Percentiles rank a stretch among this genome's conserved stretches.
phyloP scores from a whole-genome alignment of 2,329 filamentous ascomycete species.

The Samsoniella hepiali region DNA sequence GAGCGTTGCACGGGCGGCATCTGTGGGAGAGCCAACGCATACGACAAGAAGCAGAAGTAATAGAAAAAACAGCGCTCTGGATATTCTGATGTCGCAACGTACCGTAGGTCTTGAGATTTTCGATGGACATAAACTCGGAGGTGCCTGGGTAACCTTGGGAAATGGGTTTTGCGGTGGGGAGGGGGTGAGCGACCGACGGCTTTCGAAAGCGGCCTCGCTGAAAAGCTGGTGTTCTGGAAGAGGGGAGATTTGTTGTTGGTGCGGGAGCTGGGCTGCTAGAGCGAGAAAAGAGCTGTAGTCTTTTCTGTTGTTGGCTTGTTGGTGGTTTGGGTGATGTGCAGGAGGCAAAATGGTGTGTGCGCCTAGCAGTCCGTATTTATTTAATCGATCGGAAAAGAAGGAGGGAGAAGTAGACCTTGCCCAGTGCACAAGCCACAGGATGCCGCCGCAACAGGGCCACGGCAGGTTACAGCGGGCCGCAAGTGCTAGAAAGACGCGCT shows the following conservation, averaged over 20 bases:
- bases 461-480: slow-evolving; percentile 4
- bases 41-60: not conserved
- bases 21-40: not conserved
- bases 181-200: slow-evolving; percentile 50
- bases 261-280: not conserved
- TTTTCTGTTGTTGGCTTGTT: slow-evolving; percentile 2
- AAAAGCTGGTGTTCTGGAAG: slow-evolving; percentile 23
- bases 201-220: slow-evolving; percentile 46
- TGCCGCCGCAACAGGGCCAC: not conserved
- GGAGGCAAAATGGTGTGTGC: slow-evolving; percentile 14
- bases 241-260: not conserved
- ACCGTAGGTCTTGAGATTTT: slow-evolving; percentile 98
- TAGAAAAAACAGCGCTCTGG: not conserved
- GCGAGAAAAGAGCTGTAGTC: slow-evolving; percentile 2
- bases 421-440: not conserved
- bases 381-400: slow-evolving; percentile 2
- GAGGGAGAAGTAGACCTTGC: slow-evolving; percentile 9
- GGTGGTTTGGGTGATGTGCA: slow-evolving; percentile 12
- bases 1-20: not conserved
- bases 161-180: slow-evolving; percentile 46
- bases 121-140: slow-evolving; percentile 97
- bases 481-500: no score
- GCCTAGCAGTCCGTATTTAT: not conserved
- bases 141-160: slow-evolving; percentile 56
- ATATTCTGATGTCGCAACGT: slow-evolving; percentile 39